A percentile compares a stretch with the other conserved stretches of the same genome.
phyloP scores from a whole-genome alignment of 176 grass and related monocot species.

The Avena atlantica region DNA sequence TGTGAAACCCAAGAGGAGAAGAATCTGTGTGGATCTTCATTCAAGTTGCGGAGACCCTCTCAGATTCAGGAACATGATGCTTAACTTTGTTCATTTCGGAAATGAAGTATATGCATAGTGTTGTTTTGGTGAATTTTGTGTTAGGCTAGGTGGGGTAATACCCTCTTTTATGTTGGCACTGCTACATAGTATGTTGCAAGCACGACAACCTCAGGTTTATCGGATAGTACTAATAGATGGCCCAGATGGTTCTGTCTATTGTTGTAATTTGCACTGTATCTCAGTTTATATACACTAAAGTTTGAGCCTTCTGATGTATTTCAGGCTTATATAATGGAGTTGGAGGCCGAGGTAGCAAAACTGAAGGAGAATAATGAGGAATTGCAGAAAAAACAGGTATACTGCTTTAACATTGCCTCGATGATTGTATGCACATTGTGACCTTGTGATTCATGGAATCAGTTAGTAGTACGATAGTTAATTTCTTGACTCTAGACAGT shows the following conservation, averaged over 20 bases:
- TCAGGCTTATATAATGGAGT: conserved; percentile 88
- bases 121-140: neutral
- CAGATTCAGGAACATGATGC: conserved; percentile 31
- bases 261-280: neutral
- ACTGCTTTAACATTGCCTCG: neutral
- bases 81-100: conserved; percentile 29
- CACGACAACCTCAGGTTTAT: neutral
- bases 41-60: conserved; percentile 20
- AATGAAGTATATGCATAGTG: neutral
- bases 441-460: conserved; percentile 9
- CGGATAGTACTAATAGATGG: neutral
- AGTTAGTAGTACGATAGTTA: neutral
- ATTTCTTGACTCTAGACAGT: conserved; percentile 21
- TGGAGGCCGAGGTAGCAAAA: conserved; percentile 91
- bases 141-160: neutral
- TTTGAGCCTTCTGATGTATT: conserved; percentile 3
- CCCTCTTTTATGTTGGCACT: neutral
- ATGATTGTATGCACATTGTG: conserved; percentile 7
- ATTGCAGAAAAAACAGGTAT: conserved; percentile 90
- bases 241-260: neutral
- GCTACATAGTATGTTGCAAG: neutral
- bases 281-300: conserved; percentile 4
- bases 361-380: conserved; percentile 76
- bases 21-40: conserved; percentile 34
- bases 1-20: conserved; percentile 29